A percentile compares a stretch with the other conserved stretches of the same genome.
phyloP scores from a whole-genome alignment of 352 stramenopile species.

The Pythium dissotocum region DNA sequence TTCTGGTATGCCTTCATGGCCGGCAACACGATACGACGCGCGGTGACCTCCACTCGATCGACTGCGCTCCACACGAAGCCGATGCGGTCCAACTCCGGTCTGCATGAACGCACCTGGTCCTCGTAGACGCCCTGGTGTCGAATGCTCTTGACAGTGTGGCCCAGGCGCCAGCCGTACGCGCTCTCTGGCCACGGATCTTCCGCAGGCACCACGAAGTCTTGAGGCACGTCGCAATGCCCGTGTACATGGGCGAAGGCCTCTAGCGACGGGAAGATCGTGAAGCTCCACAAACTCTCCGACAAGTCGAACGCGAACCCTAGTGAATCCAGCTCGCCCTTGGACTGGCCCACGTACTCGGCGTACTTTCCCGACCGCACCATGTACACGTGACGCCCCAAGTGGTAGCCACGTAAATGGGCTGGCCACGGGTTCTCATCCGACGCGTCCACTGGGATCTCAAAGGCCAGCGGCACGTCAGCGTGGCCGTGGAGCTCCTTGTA shows the following conservation, averaged over 20 bases:
- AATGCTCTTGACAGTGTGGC: slow-evolving; percentile 92
- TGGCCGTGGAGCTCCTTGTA: slow-evolving; percentile 65
- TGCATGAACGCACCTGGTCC: slow-evolving; percentile 73
- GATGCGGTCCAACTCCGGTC: slow-evolving; percentile 76
- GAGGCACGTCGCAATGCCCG: slow-evolving; percentile 89
- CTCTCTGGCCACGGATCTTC: slow-evolving; percentile 75
- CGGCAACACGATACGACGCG: slow-evolving; percentile 56
- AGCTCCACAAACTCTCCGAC: slow-evolving; percentile 55
- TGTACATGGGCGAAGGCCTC: slow-evolving; percentile 82
- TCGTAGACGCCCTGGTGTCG: slow-evolving; percentile 73
- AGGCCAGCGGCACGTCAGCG: slow-evolving; percentile 60
- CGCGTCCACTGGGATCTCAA: slow-evolving; percentile 43
- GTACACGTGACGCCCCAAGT: slow-evolving; percentile 63
- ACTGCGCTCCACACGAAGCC: slow-evolving; percentile 93
- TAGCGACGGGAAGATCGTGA: slow-evolving; percentile 80
- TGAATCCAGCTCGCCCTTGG: slow-evolving; percentile 40
- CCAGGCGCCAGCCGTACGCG: slow-evolving; percentile 85
- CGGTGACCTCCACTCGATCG: slow-evolving; percentile 57
- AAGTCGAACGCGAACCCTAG: slow-evolving; percentile 70
- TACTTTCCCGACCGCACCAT: slow-evolving; percentile 71
- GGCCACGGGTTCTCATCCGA: slow-evolving; percentile 52
- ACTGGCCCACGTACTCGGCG: slow-evolving; percentile 41
- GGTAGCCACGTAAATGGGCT: slow-evolving; percentile 45
- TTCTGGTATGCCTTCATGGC: slow-evolving; percentile 51
- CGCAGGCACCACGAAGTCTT: slow-evolving; percentile 90